Evolutionary conservation across 1,139 yeast genomes (phyloP), one percentile per base, ranked within the genome.

Genomic region (Candida frijolesensis): DNA sequence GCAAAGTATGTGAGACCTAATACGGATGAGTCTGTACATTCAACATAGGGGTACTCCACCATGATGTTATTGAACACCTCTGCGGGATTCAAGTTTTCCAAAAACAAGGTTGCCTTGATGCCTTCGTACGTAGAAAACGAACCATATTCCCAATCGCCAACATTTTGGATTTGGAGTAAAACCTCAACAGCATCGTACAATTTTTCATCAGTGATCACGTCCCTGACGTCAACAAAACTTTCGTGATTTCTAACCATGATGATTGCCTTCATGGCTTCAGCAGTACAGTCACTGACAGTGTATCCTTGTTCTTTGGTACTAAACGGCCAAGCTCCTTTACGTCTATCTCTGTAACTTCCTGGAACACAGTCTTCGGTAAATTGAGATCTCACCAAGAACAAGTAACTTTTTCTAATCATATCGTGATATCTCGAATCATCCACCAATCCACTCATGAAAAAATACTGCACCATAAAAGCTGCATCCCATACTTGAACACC

Each of bases 401-500:
- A 70, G 64, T 84, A 91, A 0, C 91, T 88, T 22, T 74, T 73
- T 32, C 78, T 75, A 19, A 94, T 80, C 59, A 84, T 74, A 3
- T 82, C 82, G 49, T 80, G 82, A 64, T 82, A 90, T 63, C 85
- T 83, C 0, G 89, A 86, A 40, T 77, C 62, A 38, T 85, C 87
- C 2, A 89, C 94, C 32, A 94, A 68, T 0, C 96, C 97, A 0
- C 96, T 89, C 63, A 82, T 74, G 53, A 89, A 85, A 55, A 84
- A 80, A 61, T 90, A 90, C 63, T 95, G 99, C 30, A 94, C 75
- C 59, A 89, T 87, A 68, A 95, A 94, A 0, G 97, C 92, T 18
- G 86, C 86, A 67, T 95, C 99, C 99, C 99, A 95, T 1, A 88
- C 92, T 67, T 95, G 99, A 0, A 90, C 91, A 29, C 99, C 99